Conservation (phyloP, 2,329 filamentous ascomycete species). For the Phoma sp. region DNA sequence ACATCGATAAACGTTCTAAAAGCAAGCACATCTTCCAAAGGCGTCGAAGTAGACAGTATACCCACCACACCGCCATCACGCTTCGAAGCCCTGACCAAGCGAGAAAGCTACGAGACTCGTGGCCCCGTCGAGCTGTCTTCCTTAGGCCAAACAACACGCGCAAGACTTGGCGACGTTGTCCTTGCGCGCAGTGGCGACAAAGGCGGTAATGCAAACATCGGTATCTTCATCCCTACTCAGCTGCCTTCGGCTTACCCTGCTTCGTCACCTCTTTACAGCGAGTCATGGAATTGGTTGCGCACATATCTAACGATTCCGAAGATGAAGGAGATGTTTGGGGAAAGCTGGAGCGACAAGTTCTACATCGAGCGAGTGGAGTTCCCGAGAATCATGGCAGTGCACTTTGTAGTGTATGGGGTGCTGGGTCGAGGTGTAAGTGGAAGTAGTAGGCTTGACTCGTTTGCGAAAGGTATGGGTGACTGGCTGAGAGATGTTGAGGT, state of each 20-base stretch:
- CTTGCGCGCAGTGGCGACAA: constrained; percentile 54
- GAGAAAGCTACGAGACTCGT: constrained; percentile 40
- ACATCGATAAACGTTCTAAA: constrained; percentile 48
- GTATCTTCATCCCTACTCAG: constrained; percentile 46
- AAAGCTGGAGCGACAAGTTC: constrained; percentile 34
- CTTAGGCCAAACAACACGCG: constrained; percentile 32
- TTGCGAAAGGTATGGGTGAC: constrained; percentile 63
- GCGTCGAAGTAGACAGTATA: constrained; percentile 8
- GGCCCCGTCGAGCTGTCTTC: constrained; percentile 40
- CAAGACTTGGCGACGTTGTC: constrained; percentile 52
- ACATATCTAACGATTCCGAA: constrained; percentile 34
- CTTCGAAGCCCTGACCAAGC: constrained; percentile 25
- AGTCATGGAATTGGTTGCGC: constrained; percentile 44
- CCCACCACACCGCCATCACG: constrained; percentile 25
- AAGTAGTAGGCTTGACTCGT: constrained; percentile 55
- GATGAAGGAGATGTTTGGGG: constrained; percentile 38
- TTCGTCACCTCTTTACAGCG: constrained; percentile 31
- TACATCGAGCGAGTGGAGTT: constrained; percentile 44
- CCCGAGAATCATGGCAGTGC: constrained; percentile 39
- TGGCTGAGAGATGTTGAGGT: constrained; percentile 57
- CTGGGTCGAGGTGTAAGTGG: constrained; percentile 56
- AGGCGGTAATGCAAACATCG: constrained; percentile 46
- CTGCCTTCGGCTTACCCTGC: constrained; percentile 36
- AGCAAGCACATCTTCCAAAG: neutral
- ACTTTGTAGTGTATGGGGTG: constrained; percentile 50